Evolutionary conservation across 768 basidiomycete species (phyloP).

Genomic region (Wakefieldia striispora): DNA sequence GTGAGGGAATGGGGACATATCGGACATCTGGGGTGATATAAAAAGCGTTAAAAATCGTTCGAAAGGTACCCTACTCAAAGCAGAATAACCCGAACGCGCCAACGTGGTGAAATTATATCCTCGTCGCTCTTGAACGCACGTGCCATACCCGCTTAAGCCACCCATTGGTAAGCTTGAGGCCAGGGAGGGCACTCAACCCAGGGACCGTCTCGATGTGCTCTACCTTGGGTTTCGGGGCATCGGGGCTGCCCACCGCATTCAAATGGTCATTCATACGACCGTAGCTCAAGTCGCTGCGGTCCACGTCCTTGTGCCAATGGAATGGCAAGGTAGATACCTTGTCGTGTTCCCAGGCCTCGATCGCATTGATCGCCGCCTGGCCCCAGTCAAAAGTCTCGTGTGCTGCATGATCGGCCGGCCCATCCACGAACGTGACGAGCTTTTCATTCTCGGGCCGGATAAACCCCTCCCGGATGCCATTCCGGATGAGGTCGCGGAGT

Average conservation of each 20-base stretch:
- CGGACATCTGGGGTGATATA: slow-evolving; percentile 1
- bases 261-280: background rate
- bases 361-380: slow-evolving; percentile 56
- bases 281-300: slow-evolving; percentile 31
- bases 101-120: slow-evolving; percentile 16
- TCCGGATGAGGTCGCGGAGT: slow-evolving; percentile 70
- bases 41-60: too few species aligned
- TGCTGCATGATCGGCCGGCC: slow-evolving; percentile 48
- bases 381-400: slow-evolving; percentile 81
- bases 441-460: slow-evolving; percentile 60
- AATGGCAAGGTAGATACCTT: slow-evolving; percentile 37
- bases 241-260: background rate
- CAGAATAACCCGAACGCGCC: background rate
- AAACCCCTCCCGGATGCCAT: slow-evolving; percentile 68
- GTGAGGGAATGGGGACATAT: background rate
- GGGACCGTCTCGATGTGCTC: slow-evolving; percentile 22
- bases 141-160: slow-evolving; percentile 37
- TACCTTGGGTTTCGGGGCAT: slow-evolving; percentile 8
- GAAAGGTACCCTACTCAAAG: slow-evolving; percentile 15
- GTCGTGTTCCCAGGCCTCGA: slow-evolving; percentile 56
- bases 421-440: slow-evolving; percentile 75
- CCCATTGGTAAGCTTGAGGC: slow-evolving; percentile 24
- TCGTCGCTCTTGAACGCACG: slow-evolving; percentile 23
- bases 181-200: slow-evolving; percentile 18
- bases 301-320: slow-evolving; percentile 47